Conservation (phyloP, 129 eudicot genomes). For the Flaveria ramosissima region DNA sequence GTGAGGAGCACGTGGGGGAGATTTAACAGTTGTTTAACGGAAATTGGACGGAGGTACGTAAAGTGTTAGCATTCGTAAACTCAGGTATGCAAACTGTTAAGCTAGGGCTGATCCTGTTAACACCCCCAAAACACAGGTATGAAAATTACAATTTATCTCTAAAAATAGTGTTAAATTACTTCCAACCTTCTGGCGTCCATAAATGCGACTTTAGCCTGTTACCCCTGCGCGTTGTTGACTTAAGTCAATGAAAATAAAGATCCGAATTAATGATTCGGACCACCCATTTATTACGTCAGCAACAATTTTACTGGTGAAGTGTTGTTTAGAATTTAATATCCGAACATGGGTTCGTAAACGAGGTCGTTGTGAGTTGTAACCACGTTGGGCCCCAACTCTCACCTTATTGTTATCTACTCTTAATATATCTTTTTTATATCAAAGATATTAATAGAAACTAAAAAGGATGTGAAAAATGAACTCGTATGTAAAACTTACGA, state of each 20-base stretch:
- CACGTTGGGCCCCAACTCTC: not conserved
- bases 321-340: constrained; percentile 10
- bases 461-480: no score
- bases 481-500: no score
- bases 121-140: no score
- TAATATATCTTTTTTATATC: not conserved
- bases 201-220: not conserved
- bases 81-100: no score
- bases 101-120: no score
- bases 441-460: no score
- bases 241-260: not conserved
- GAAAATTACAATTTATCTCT: no score
- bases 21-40: no score
- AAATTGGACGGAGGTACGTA: no score
- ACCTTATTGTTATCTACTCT: not conserved
- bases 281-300: constrained; percentile 15
- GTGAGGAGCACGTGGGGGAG: no score
- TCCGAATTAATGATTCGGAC: not conserved
- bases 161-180: not conserved
- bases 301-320: constrained; percentile 5
- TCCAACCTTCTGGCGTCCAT: not conserved
- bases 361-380: constrained; percentile 2
- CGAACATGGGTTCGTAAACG: not conserved
- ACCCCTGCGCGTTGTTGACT: not conserved
- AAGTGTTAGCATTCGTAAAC: no score